phyloP scores from a whole-genome alignment of 2,329 filamentous ascomycete species.

The Fusarium domesticum region DNA sequence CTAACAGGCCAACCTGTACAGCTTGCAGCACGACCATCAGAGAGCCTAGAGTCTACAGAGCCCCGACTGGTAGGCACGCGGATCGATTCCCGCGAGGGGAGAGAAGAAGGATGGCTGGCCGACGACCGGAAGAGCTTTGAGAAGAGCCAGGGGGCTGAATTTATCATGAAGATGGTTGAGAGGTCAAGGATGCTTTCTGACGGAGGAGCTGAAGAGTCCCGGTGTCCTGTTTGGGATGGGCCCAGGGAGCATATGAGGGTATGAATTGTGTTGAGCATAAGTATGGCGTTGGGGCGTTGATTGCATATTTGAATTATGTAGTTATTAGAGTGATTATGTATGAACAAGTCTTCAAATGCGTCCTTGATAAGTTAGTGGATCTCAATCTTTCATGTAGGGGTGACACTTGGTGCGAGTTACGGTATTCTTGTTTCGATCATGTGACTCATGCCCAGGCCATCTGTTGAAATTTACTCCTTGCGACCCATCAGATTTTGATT shows the following conservation, averaged over 20 bases:
- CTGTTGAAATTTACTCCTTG: too few species aligned
- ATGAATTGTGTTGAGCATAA: not conserved
- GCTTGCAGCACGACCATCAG: not conserved
- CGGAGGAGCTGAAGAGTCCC: conserved; percentile 17
- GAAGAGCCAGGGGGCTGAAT: conserved; percentile 7
- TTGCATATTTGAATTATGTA: not conserved
- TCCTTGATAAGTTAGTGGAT: too few species aligned
- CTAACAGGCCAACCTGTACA: conserved; percentile 17
- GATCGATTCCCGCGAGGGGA: conserved; percentile 16
- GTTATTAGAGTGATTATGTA: too few species aligned
- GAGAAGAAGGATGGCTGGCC: conserved; percentile 18
- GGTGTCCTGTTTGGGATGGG: conserved; percentile 25
- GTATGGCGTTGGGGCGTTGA: conserved; percentile 15
- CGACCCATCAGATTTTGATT: too few species aligned
- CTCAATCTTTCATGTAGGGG: too few species aligned
- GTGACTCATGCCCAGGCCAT: too few species aligned
- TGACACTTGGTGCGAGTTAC: too few species aligned
- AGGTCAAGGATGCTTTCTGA: conserved; percentile 15
- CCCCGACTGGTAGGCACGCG: conserved; percentile 10
- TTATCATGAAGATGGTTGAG: conserved; percentile 23
- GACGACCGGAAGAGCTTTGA: not conserved
- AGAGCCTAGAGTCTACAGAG: conserved; percentile 3
- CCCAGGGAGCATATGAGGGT: conserved; percentile 16
- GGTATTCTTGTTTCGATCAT: too few species aligned
- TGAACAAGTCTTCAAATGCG: too few species aligned